phyloP scores from a whole-genome alignment of 169 alveolate species.

The Cryptosporidium canis region DNA sequence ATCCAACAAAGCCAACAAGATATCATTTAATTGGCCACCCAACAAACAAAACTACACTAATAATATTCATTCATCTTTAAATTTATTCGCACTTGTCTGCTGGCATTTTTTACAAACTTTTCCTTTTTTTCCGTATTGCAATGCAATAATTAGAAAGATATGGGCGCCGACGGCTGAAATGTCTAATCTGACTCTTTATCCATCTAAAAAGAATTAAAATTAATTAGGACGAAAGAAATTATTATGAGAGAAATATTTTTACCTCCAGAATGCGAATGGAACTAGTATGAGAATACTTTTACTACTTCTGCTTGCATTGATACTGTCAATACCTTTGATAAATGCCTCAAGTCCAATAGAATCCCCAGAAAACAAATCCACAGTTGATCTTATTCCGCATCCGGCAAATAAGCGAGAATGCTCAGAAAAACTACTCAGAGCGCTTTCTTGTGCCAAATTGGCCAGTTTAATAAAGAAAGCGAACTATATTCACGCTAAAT shows the following conservation, averaged over 20 bases:
- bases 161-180: constrained; percentile 3
- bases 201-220: background rate
- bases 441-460: background rate
- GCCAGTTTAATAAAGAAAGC: background rate
- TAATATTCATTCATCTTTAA: too few species aligned
- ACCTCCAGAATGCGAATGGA: background rate
- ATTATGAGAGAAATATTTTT: background rate
- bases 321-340: background rate
- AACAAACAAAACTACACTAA: too few species aligned
- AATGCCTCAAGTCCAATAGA: background rate
- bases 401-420: background rate
- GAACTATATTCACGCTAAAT: background rate
- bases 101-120: background rate
- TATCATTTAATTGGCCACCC: too few species aligned
- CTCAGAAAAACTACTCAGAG: background rate
- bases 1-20: too few species aligned
- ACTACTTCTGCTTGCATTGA: constrained; percentile 8
- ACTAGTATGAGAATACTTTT: constrained; percentile 21
- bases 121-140: background rate
- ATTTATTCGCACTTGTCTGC: too few species aligned
- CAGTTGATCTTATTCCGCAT: background rate
- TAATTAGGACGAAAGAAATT: background rate
- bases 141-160: background rate
- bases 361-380: background rate
- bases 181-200: background rate